Evolutionary conservation across 345 rosid genomes (phyloP).

Genomic region (Carallia pectinifolia): DNA sequence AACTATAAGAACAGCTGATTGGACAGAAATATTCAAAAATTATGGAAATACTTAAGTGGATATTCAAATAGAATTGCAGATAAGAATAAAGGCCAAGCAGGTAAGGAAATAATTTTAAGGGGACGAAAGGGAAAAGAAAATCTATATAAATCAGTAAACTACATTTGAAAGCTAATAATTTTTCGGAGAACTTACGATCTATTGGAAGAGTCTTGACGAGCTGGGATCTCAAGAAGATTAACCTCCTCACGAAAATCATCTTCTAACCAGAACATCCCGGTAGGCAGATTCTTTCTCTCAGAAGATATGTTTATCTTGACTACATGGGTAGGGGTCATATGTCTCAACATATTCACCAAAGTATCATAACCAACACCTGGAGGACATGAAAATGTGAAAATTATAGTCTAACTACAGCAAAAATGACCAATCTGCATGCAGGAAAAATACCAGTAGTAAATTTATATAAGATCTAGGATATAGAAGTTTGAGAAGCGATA

Average conservation of each 20-base stretch:
- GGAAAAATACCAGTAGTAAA: not conserved
- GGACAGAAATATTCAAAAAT: not conserved
- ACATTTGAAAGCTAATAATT: not conserved
- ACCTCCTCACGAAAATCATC: constrained; percentile 32
- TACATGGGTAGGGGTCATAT: constrained; percentile 72
- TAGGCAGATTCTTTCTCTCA: constrained; percentile 73
- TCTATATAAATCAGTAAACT: not conserved
- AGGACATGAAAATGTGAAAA: constrained; percentile 11
- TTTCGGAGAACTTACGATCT: constrained; percentile 59
- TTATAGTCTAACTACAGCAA: not conserved
- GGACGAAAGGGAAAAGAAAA: not conserved
- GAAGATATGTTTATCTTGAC: constrained; percentile 77
- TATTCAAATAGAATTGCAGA: constrained; percentile 3
- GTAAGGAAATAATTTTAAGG: constrained; percentile 4
- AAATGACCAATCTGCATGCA: not conserved
- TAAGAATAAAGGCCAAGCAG: not conserved
- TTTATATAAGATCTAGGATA: not conserved
- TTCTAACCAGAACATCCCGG: constrained; percentile 75
- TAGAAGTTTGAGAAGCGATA: not conserved
- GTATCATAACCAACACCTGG: constrained; percentile 89
- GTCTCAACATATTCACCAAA: constrained; percentile 68
- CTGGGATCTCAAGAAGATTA: constrained; percentile 74
- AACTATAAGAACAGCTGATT: no score
- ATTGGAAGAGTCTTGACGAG: constrained; percentile 57
- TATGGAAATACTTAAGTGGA: not conserved